phyloP scores from a whole-genome alignment of 2,329 filamentous ascomycete species.

The Scedosporium dehoogii region DNA sequence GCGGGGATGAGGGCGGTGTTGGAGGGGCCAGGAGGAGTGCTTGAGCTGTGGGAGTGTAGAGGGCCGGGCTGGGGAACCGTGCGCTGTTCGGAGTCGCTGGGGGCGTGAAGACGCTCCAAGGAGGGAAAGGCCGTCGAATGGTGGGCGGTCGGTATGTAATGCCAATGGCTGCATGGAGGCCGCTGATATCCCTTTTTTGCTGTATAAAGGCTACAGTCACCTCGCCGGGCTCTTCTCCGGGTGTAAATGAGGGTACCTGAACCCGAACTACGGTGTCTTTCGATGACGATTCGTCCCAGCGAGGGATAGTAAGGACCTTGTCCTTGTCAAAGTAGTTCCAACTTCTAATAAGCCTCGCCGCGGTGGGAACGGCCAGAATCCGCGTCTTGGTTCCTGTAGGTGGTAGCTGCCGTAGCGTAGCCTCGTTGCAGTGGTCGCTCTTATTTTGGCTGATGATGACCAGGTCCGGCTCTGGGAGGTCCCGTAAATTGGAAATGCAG shows the following conservation, averaged over 20 bases:
- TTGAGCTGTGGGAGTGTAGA: slow-evolving; percentile 8
- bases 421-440: slow-evolving; percentile 61
- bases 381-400: slow-evolving; percentile 40
- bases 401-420: slow-evolving; percentile 56
- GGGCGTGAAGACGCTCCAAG: slow-evolving; percentile 10
- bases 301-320: slow-evolving; percentile 32
- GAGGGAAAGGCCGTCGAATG: slow-evolving; percentile 13
- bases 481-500: slow-evolving; percentile 41
- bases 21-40: slow-evolving; percentile 17
- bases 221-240: slow-evolving; percentile 49
- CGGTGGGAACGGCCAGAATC: slow-evolving; percentile 56
- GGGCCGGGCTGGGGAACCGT: background rate
- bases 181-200: slow-evolving; percentile 49
- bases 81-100: slow-evolving; percentile 5
- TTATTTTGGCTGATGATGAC: slow-evolving; percentile 35
- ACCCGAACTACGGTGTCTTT: slow-evolving; percentile 30
- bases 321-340: slow-evolving; percentile 58
- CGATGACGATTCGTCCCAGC: slow-evolving; percentile 31
- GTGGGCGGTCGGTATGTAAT: slow-evolving; percentile 60
- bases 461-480: slow-evolving; percentile 32
- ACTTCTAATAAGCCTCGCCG: slow-evolving; percentile 53
- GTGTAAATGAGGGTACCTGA: slow-evolving; percentile 40
- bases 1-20: slow-evolving; percentile 26
- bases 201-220: slow-evolving; percentile 61
- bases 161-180: slow-evolving; percentile 56